Base-by-base conservation (phyloP, 257 asterid species). In the Gentiana straminea region DNA sequence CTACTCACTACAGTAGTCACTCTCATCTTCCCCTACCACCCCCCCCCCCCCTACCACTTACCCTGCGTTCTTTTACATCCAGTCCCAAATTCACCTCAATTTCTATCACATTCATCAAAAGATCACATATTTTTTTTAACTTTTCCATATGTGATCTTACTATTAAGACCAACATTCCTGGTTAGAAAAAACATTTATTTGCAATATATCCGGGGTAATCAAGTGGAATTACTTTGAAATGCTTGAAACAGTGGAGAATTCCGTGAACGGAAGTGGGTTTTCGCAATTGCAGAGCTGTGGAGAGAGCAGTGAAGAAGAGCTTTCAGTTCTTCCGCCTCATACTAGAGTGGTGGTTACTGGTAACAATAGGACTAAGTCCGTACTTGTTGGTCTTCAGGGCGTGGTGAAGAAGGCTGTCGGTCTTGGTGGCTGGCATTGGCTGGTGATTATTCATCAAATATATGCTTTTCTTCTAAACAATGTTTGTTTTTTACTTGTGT, bases 381-480 rank as follows among this genome's bases (percentile, higher is more conserved):
- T 87, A 35, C 79, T 84, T 60, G 96, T 86, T 52, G 96, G 96
- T 0, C 89, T 86, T 46, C 84, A 77, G 8, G 95, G 95, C 60
- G 95, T 86, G 43, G 95, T 86, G 49, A 86, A 84, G 80, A 86
- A 86, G 54, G 95, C 94, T 49, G 95, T 86, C 49, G 95, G 95
- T 10, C 94, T 86, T 58, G 95, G 96, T 51, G 94, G 96, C 51
- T 87, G 89, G 89, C 94, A 87, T 69, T 87, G 96, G 96, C 96
- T 87, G 89, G 89, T 87, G 69, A 68, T 48, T 8, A 49, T 9
- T 55, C 33, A 12, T 48, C 32, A 0, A 24, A 63, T 24, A 35
- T n/a, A 51, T 13, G 49, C 10, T 0, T 33, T 2, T 59, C 62
- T 44, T 66, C 32, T 58, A 57, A 49, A 32, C 41, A 35, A 7